Conservation (phyloP, 2,329 filamentous ascomycete genomes). For the Epichloe sibirici region DNA sequence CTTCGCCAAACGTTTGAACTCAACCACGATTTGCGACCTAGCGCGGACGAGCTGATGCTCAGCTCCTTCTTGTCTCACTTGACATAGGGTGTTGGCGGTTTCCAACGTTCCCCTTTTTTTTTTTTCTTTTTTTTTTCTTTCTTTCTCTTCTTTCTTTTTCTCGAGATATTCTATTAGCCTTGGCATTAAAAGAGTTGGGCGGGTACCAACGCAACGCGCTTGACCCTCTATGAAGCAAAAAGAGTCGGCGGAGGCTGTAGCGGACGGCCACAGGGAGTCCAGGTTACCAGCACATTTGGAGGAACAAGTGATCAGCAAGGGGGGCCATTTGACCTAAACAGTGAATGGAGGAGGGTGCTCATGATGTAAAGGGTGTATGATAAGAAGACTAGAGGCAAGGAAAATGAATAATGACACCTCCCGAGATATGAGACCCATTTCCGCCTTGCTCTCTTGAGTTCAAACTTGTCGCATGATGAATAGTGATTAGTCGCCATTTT, state of each 20-base stretch:
- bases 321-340: not conserved
- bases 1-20: conserved; percentile 86
- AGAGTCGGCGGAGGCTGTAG: not conserved
- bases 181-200: conserved; percentile 5
- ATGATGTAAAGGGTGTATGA: conserved; percentile 7
- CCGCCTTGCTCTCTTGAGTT: too few relatives aligned
- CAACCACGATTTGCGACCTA: conserved; percentile 84
- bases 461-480: too few relatives aligned
- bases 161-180: not conserved
- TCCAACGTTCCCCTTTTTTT: not conserved
- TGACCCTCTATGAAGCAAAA: not conserved
- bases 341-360: not conserved
- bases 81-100: conserved; percentile 21
- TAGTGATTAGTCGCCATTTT: too few relatives aligned
- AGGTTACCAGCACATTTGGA: not conserved
- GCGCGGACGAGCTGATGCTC: conserved; percentile 77
- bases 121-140: not conserved
- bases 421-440: too few relatives aligned
- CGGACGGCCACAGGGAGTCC: not conserved
- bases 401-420: conserved; percentile 2
- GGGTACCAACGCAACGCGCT: conserved; percentile 4
- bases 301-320: not conserved
- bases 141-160: not conserved
- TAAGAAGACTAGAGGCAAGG: conserved; percentile 4
- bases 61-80: conserved; percentile 72